A percentile compares a stretch with the other conserved stretches of the same genome.
These are phyloP conservation scores for Graphiopsis chlorocephala DNA, from an alignment of 2,329 filamentous ascomycete species.

Conservation along the genomic window DNA sequence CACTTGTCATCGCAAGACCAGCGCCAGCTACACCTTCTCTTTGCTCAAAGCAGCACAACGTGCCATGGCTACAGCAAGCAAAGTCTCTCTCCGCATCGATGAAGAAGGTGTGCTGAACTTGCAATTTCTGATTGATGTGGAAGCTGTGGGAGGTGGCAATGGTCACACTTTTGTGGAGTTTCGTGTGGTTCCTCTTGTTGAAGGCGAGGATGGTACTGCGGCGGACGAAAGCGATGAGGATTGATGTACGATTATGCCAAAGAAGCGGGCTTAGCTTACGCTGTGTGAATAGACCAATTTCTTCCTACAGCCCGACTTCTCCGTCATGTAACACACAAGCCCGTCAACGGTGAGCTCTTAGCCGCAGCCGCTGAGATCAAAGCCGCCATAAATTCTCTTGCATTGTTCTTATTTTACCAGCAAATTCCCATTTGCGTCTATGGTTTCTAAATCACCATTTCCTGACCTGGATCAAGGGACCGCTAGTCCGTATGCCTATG, in stretches of 20 bases:
- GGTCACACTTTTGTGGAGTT: slow-evolving; percentile 75
- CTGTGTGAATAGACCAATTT: neutral
- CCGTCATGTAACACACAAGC: neutral
- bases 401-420: no score
- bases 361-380: no score
- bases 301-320: neutral
- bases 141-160: slow-evolving; percentile 39
- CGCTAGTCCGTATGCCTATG: no score
- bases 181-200: slow-evolving; percentile 71
- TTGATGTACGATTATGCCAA: neutral
- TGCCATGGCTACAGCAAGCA: slow-evolving; percentile 90
- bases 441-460: no score
- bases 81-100: slow-evolving; percentile 88
- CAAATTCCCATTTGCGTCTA: no score
- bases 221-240: slow-evolving; percentile 21
- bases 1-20: slow-evolving; percentile 56
- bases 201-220: slow-evolving; percentile 44
- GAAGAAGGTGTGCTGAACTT: slow-evolving; percentile 85
- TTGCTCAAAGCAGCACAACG: slow-evolving; percentile 80
- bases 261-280: neutral
- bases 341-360: neutral
- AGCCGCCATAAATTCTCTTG: no score
- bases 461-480: no score
- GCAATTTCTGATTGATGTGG: slow-evolving; percentile 93
- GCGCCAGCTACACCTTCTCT: slow-evolving; percentile 79